phyloP scores from a whole-genome alignment of 768 basidiomycete species.

The Macrolepiota dolichaula region DNA sequence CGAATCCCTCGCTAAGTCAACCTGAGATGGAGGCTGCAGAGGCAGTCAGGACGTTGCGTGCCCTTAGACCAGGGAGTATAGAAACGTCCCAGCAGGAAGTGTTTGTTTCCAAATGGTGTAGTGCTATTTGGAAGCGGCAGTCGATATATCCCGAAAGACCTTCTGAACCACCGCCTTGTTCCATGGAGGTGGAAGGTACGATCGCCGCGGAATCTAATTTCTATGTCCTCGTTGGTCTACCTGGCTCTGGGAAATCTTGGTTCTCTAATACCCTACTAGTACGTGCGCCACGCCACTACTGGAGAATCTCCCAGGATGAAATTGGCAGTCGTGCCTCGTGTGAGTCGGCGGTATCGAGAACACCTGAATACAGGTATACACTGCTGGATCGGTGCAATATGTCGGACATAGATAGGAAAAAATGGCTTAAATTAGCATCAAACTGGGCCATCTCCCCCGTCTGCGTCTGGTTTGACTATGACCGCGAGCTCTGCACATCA shows the following conservation, averaged over 20 bases:
- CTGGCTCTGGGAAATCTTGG: constrained; percentile 61
- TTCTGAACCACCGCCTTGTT: constrained; percentile 46
- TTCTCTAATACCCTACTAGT: constrained; percentile 44
- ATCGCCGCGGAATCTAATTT: constrained; percentile 35
- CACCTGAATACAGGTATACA: constrained; percentile 30
- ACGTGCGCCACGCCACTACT: constrained; percentile 41
- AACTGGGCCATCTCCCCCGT: constrained; percentile 44
- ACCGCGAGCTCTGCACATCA: constrained; percentile 42
- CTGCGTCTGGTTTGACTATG: constrained; percentile 56
- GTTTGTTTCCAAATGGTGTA: constrained; percentile 57
- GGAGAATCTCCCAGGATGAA: constrained; percentile 54
- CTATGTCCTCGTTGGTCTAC: constrained; percentile 56
- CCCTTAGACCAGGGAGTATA: constrained; percentile 52
- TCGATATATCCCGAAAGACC: constrained; percentile 46
- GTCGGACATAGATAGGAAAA: constrained; percentile 39
- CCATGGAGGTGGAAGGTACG: constrained; percentile 40
- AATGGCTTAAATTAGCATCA: constrained; percentile 47
- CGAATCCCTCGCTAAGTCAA: constrained; percentile 35
- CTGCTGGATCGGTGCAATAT: constrained; percentile 60
- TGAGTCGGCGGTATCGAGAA: constrained; percentile 47
- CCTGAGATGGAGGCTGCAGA: constrained; percentile 47
- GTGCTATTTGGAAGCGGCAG: constrained; percentile 55
- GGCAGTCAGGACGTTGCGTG: constrained; percentile 44
- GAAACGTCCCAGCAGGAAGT: constrained; percentile 55
- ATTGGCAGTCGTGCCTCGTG: constrained; percentile 45